Percentiles rank a stretch among this genome's conserved stretches.
Evolutionary conservation across 169 alveolate species (phyloP).

Genomic region (Plasmodium malariae): DNA sequence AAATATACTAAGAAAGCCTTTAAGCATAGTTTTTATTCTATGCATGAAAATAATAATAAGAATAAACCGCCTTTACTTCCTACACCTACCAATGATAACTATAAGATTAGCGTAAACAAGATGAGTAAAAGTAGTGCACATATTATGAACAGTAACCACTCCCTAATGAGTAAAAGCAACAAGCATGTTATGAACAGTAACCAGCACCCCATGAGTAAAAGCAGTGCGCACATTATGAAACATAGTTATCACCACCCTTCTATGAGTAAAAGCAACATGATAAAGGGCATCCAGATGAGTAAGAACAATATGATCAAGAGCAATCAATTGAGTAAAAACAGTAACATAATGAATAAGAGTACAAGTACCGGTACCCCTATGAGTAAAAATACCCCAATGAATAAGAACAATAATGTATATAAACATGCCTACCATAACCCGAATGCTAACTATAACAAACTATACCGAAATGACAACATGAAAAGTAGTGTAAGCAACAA

Average conservation of each 20-base stretch:
- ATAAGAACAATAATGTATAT: conserved; percentile 16
- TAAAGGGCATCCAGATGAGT: too few relatives aligned
- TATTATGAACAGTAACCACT: too few relatives aligned
- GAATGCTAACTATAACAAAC: neutral
- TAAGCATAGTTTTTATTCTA: neutral
- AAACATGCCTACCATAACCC: neutral
- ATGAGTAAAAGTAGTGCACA: neutral
- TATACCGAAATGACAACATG: conserved; percentile 14
- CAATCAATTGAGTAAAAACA: neutral
- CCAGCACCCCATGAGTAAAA: neutral
- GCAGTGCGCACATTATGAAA: neutral
- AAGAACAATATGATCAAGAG: too few relatives aligned
- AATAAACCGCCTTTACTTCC: conserved; percentile 38
- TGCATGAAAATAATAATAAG: conserved; percentile 10
- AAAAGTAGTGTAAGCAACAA: neutral
- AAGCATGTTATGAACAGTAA: too few relatives aligned
- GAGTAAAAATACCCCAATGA: neutral
- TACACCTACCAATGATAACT: conserved; percentile 2
- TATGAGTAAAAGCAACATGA: neutral
- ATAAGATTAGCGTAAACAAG: neutral
- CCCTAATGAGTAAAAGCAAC: neutral
- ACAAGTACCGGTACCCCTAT: too few relatives aligned
- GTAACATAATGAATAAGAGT: too few relatives aligned
- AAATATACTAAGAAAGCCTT: neutral
- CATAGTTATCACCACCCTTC: too few relatives aligned